Conservation (phyloP, 2,329 filamentous ascomycete genomes). For the Lecanosticta acicola region DNA sequence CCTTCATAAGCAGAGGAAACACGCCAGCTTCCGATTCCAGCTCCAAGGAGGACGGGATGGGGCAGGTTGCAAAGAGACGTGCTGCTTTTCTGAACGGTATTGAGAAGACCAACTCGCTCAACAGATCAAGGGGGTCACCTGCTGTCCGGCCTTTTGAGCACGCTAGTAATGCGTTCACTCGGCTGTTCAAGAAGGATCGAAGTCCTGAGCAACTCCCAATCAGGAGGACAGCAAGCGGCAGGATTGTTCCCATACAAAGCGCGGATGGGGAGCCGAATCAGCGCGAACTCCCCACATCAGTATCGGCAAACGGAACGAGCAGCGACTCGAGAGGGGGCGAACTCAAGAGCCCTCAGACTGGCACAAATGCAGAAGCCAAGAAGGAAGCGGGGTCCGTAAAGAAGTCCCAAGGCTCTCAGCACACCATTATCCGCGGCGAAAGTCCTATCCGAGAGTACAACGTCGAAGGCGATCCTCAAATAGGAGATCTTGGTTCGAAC, state of each 20-base stretch:
- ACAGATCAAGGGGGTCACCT: conserved; percentile 29
- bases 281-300: not conserved
- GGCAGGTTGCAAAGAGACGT: conserved; percentile 24
- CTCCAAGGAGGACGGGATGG: conserved; percentile 6
- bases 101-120: conserved; percentile 26
- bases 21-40: conserved; percentile 5
- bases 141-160: conserved; percentile 36
- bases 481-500: not conserved
- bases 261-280: not conserved
- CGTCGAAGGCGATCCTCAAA: not conserved
- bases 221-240: conserved; percentile 11
- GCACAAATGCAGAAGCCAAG: not conserved
- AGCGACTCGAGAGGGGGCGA: not conserved
- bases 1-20: not conserved
- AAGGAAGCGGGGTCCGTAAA: too few relatives aligned
- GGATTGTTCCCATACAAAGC: not conserved
- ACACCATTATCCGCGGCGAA: too few relatives aligned
- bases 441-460: too few relatives aligned
- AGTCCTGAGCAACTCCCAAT: conserved; percentile 19
- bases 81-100: conserved; percentile 28
- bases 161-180: conserved; percentile 35
- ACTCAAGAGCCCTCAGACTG: not conserved
- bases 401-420: too few relatives aligned
- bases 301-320: not conserved
- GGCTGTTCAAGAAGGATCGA: conserved; percentile 31